Conservation (phyloP, 139 green algal genomes). For the Tetratostichococcus sp. region DNA sequence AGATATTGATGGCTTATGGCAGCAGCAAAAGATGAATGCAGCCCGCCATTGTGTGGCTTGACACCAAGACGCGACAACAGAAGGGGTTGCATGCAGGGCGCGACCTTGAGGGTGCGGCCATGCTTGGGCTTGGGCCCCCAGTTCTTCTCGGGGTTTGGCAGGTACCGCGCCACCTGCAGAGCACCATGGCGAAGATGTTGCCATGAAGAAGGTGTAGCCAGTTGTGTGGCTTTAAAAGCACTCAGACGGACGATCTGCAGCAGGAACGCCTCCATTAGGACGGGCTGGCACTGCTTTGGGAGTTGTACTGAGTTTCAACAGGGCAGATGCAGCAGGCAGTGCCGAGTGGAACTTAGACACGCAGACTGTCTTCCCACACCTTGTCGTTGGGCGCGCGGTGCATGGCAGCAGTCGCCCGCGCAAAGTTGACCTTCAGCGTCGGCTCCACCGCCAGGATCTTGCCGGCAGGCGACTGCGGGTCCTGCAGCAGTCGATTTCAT, state of each 20-base stretch:
- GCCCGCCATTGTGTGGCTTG: no score
- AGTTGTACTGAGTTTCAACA: no score
- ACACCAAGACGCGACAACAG: no score
- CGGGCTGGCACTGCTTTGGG: no score
- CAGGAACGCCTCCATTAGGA: no score
- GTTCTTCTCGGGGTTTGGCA: constrained; percentile 83
- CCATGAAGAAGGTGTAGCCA: no score
- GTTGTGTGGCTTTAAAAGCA: no score
- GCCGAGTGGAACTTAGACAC: background rate
- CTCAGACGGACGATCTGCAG: no score
- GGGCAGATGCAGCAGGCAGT: constrained; percentile 34
- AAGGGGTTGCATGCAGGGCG: no score
- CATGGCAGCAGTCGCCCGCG: constrained; percentile 38
- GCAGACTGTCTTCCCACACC: no score
- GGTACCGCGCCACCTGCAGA: constrained; percentile 52
- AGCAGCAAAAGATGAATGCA: no score
- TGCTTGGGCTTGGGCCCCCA: constrained; percentile 80
- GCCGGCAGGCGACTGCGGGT: constrained; percentile 37
- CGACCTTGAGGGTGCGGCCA: constrained; percentile 12
- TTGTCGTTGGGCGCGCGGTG: constrained; percentile 19
- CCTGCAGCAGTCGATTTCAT: constrained; percentile 6
- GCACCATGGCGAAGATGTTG: constrained; percentile 29
- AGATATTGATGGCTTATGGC: no score
- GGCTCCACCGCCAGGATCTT: constrained; percentile 72
- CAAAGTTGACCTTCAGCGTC: constrained; percentile 71